Base-by-base conservation (phyloP, 768 basidiomycete genomes). In the Plicaturopsis crispa region DNA sequence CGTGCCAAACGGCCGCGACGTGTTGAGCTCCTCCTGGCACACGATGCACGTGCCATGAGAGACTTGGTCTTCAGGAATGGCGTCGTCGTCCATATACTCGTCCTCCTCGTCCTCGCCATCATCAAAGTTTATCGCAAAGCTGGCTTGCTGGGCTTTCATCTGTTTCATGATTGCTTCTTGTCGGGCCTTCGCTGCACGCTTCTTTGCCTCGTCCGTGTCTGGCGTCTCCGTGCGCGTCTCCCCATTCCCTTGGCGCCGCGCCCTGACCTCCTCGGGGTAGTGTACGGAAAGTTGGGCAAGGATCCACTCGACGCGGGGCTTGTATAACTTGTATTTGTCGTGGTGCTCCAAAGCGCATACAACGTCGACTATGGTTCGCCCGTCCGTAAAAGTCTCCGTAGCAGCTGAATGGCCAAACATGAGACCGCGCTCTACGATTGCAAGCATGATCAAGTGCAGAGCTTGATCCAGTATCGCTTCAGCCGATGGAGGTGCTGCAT, bases 31-130 rank as follows among this genome's bases (percentile, higher is more conserved):
- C 54, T 98, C 96, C 55, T 98, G 96, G 49, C 96, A 99, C 7
- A 98, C 92, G 45, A 99, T 98, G 55, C 96, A 99, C n/a, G 83
- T 84, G 2, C 94, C 94, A 43, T 80, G 83, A 10, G 82, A 81
- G 2, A 72, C 54, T 16, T 69, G 53, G 33, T 69, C 65, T 13
- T 70, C 70, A 1, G 59, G 62, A 24, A 65, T 65, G 4, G 61
- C 65, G 50, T 61, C 53, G 6, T 72, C 72, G 23, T 67, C 66
- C 51, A 72, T 75, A 5, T 75, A 72, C 2, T 75, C 75, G 4
- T 87, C 87, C 5, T 77, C 81, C 13, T 79, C 78, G 23, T 84
- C 84, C 17, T 76, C 73, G 19, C 72, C 73, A 36, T 87, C 84
- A 34, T 80, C 80, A 41, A 86, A 81, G 47, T 81, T 84, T 53